Base-by-base conservation (phyloP, 2,329 filamentous ascomycete genomes). In the Ophiostoma piceae region DNA sequence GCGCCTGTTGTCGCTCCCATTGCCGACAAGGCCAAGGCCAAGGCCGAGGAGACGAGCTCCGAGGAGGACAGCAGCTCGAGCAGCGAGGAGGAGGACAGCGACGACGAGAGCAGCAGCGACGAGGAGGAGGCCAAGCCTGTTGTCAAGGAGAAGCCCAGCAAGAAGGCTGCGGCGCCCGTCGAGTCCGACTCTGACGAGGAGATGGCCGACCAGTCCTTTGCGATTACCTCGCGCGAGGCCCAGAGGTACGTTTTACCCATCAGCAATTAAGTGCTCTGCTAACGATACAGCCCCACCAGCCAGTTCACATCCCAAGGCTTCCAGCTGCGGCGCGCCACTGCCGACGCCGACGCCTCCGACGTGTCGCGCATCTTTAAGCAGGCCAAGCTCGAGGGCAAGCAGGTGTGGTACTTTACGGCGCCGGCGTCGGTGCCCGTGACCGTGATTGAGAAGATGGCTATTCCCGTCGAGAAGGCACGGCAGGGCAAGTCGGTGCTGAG, bases 331-430 rank as follows among this genome's bases (percentile, higher is more conserved):
- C 84, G 84, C 73, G 82, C 82, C 29, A 76, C 78, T n/a, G 79
- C 80, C 73, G 79, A 80, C 73, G 74, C 79, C 76, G 77, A 83
- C 64, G 77, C 78, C 3, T 74, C 75, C 74, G 79, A 85, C 75
- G 78, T 86, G 71, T 77, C 83, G 9, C 80, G 84, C 29, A 78
- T 89, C 68, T 87, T 91, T 74, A 84, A 81, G 74, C 81, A 85
- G 70, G 83, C 84, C 69, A 85, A 86, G 74, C 77, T 89, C 8
- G 80, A 87, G 70, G 89, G 88, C 72, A 92, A 92, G 80, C 88
- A 93, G 77, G 82, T 93, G 71, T 94, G 90, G 91, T 91, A 92
- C 77, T 92, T 94, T 74, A 91, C 89, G 11, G 88, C 89, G 3
- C 91, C 91, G 1, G 85, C 87, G 6, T 87, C 86, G 12, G 80